Evolutionary conservation across 805 yeast species (phyloP), one percentile per base, ranked within the genome.

Genomic region (Pichia insulana): DNA sequence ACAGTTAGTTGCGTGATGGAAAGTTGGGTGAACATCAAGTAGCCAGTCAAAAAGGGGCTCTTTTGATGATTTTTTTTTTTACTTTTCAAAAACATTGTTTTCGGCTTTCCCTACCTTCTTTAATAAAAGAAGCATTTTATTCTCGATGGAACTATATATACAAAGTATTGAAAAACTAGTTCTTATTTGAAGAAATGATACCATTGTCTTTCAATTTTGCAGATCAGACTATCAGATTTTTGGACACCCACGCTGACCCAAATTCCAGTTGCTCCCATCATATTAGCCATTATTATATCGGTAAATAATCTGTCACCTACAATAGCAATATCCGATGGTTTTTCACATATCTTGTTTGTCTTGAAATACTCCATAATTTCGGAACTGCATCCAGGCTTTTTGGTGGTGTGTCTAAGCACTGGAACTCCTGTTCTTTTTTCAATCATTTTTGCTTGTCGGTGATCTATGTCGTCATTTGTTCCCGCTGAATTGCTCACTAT

Each of bases 401-500:
- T 85, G 1, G 83, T 78, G 0, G 79, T 54, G 51, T 85, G 95
- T 31, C 84, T 64, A 22, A 85, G 62, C 0, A 85, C 90, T 0
- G 74, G 63, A 0, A 83, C 82, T 0, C 90, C 89, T 0, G 86
- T 78, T 20, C 70, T 67, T 9, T 60, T 40, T 55, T 88, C 94
- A 10, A 89, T 60, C 7, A 64, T 52, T 17, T 56, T 49, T 0
- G 96, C 96, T 52, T 84, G 83, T 15, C 47, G 46, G 43, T 76
- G 71, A 28, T 65, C 69, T 0, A 51, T 54, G 54, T 89, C 97
- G 52, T 82, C 95, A 44, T 73, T 68, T 0, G 95, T 83, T 0
- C 98, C 98, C 0, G 97, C 97, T 0, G 95, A 84, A 55, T 90
- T 90, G 53, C 95, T 83, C 4, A 90, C 96, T 9, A 90, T 82